Conservation (phyloP, 2,329 filamentous ascomycete species). For the Hymenoscyphus fructigenus region DNA sequence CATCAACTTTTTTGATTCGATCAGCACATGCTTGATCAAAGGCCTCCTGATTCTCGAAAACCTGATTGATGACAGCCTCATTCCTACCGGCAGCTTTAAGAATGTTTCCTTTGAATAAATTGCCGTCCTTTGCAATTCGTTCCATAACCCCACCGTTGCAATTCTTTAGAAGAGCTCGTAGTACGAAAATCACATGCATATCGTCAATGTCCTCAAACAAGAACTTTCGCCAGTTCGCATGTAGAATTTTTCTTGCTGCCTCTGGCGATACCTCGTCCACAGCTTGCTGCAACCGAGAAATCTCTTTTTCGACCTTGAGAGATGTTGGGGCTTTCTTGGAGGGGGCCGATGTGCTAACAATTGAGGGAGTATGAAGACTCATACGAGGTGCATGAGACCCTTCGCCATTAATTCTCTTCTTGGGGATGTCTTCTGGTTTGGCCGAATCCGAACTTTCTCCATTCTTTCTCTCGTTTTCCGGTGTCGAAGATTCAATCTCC, state of each 20-base stretch:
- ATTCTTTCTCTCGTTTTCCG: not conserved
- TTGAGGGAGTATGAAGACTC: not conserved
- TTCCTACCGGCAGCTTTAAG: constrained; percentile 18
- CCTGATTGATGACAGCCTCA: constrained; percentile 20
- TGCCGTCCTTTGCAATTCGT: constrained; percentile 26
- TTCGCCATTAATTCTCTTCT: not conserved
- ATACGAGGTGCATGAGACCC: not conserved
- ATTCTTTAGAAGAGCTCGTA: constrained; percentile 33
- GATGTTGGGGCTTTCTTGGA: not conserved
- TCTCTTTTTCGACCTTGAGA: constrained; percentile 21
- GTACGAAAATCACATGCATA: constrained; percentile 29
- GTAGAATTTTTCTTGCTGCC: constrained; percentile 26
- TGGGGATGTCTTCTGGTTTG: not conserved
- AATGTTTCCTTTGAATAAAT: constrained; percentile 23
- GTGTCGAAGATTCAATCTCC: not conserved
- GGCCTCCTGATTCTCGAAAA: constrained; percentile 19
- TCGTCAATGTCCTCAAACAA: constrained; percentile 27
- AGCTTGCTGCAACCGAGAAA: constrained; percentile 23
- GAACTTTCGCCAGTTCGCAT: constrained; percentile 15
- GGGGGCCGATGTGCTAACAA: not conserved
- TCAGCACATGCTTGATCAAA: constrained; percentile 24
- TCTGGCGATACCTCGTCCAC: constrained; percentile 23
- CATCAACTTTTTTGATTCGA: constrained; percentile 26
- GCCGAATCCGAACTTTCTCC: not conserved
- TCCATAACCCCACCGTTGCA: constrained; percentile 22